Evolutionary conservation across 176 grass and related monocot genomes (phyloP).

Genomic region (Dendrocalamus sinicus): DNA sequence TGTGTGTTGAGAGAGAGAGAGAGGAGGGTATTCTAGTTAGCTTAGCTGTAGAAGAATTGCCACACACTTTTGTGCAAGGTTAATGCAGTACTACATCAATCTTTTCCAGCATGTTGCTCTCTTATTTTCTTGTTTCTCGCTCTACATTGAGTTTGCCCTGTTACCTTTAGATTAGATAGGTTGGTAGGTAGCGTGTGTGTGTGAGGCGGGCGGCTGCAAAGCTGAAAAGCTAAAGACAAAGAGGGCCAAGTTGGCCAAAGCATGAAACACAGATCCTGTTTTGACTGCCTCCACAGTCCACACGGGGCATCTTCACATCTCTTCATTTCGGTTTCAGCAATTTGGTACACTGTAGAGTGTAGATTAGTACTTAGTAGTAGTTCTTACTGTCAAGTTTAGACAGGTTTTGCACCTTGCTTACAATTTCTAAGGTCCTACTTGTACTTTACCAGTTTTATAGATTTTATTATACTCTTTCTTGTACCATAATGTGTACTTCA

Average conservation of each 20-base stretch:
- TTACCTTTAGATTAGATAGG: conserved; percentile 27
- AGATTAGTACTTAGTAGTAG: conserved; percentile 6
- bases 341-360: not conserved
- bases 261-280: conserved; percentile 58
- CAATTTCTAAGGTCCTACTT: not conserved
- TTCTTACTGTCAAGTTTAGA: not conserved
- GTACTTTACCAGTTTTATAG: not conserved
- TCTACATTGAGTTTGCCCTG: conserved; percentile 16
- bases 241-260: conserved; percentile 54
- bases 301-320: conserved; percentile 10
- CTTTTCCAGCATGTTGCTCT: conserved; percentile 7
- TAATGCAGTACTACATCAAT: not conserved
- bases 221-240: conserved; percentile 81
- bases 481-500: not conserved
- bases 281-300: conserved; percentile 68
- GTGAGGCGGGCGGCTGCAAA: conserved; percentile 52
- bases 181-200: too few species aligned
- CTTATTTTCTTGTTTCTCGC: not conserved
- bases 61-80: not conserved
- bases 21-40: not conserved
- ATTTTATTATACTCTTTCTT: not conserved
- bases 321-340: conserved; percentile 22
- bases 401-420: not conserved
- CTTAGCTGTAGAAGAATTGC: conserved; percentile 24
- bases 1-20: not conserved